phyloP scores from a whole-genome alignment of 2,329 filamentous ascomycete genomes.

The Talaromyces sp. region DNA sequence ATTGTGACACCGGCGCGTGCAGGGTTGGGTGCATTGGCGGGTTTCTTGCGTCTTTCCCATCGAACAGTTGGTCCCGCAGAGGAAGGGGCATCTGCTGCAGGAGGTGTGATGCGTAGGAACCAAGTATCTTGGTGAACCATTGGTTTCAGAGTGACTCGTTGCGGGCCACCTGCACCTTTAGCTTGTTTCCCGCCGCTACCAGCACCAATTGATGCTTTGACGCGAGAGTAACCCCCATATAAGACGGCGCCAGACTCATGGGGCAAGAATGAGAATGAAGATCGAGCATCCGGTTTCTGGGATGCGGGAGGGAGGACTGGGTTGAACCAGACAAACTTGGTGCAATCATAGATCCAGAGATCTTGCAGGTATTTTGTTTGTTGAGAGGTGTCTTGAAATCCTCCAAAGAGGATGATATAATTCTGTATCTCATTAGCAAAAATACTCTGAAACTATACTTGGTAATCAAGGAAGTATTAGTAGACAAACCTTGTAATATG shows the following conservation, averaged over 20 bases:
- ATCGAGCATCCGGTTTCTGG: slow-evolving; percentile 83
- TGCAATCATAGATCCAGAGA: slow-evolving; percentile 91
- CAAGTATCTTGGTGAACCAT: slow-evolving; percentile 93
- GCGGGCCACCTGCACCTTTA: slow-evolving; percentile 40
- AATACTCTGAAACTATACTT: neutral
- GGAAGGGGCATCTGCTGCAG: slow-evolving; percentile 60
- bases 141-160: slow-evolving; percentile 71
- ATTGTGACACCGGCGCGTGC: slow-evolving; percentile 84
- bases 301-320: slow-evolving; percentile 70
- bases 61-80: slow-evolving; percentile 66
- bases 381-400: slow-evolving; percentile 94
- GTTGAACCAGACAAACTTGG: slow-evolving; percentile 77
- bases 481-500: slow-evolving; percentile 66
- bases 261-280: slow-evolving; percentile 85
- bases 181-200: slow-evolving; percentile 56
- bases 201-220: slow-evolving; percentile 61
- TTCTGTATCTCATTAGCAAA: slow-evolving; percentile 44
- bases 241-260: slow-evolving; percentile 86
- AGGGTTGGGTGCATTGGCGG: slow-evolving; percentile 80
- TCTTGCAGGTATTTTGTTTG: slow-evolving; percentile 91
- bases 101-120: slow-evolving; percentile 76
- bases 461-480: neutral
- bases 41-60: slow-evolving; percentile 91
- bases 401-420: slow-evolving; percentile 91
- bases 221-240: slow-evolving; percentile 88